Evolutionary conservation across 176 grass and related monocot species (phyloP), one percentile per base, ranked within the genome.

Genomic region (Juncus effusus): DNA sequence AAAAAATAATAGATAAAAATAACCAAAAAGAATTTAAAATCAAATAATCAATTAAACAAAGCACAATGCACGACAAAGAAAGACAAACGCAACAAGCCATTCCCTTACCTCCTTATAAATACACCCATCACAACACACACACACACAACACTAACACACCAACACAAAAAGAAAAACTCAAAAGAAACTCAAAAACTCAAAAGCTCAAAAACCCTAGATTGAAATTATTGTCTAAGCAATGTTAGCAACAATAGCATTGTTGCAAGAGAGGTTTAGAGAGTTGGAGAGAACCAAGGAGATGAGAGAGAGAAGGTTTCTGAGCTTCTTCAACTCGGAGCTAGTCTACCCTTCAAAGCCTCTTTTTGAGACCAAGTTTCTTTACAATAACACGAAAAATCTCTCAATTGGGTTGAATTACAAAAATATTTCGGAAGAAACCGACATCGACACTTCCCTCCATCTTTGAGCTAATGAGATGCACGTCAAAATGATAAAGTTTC

Each of bases 251-350:
- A 86, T 96, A 74, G 85, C 85, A 14, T 77, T 96, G 62, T 74
- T 96, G 70, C 85, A 80, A 74, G 79, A 89, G 77, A 88, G 93
- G 77, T 96, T 91, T 72, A 91, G 74, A 66, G 80, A 89, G 62
- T 78, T 91, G 62, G 79, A 91, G 63, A 88, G 75, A 77, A 63
- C 81, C 65, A 91, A 85, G 64, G 93, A 91, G 77, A 86, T 83
- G 80, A 84, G 88, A 77, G 93, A 96, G 75, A 77, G 82, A 47
- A 85, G 73, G 75, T 74, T 80, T 42, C 66, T 85, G 63, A 62
- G 42, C 75, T 80, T 93, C 71, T 88, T 88, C 56, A 84, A 87
- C 63, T 67, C 84, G 1, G 78, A 93, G 61, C 72, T 93, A 49
- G 14, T 87, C 70, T 77, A 81, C 40, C 84, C 88, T 28, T 84